phyloP scores from a whole-genome alignment of 208 protist species.

The Leishmania guyanensis region DNA sequence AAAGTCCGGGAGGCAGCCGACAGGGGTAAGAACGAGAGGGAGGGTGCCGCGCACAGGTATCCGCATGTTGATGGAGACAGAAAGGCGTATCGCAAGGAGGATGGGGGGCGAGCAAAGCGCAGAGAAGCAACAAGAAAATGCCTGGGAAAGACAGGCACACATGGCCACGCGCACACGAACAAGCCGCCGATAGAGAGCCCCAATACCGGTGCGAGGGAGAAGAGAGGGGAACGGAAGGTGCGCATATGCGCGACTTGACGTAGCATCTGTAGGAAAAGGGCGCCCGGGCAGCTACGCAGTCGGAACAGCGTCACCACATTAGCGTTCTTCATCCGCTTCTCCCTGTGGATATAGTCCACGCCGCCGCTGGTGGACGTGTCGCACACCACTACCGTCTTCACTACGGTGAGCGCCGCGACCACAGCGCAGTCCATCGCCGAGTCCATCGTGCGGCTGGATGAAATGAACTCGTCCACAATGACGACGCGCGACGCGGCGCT shows the following conservation, averaged over 20 bases:
- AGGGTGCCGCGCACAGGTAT: background rate
- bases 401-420: conserved; percentile 58
- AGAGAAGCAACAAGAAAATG: background rate
- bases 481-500: conserved; percentile 59
- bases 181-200: background rate
- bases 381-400: conserved; percentile 78
- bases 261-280: too few relatives aligned
- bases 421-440: conserved; percentile 69
- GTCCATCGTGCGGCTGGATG: conserved; percentile 66
- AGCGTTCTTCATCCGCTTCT: conserved; percentile 51
- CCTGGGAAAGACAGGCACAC: background rate
- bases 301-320: conserved; percentile 80
- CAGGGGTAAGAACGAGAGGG: background rate
- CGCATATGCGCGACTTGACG: conserved; percentile 5
- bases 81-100: background rate
- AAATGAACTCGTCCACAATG: conserved; percentile 91
- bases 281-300: conserved; percentile 10
- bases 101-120: background rate
- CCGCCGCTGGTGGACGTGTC: conserved; percentile 66
- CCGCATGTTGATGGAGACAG: background rate
- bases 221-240: background rate
- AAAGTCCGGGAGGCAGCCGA: too few relatives aligned
- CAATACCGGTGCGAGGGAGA: background rate
- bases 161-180: background rate
- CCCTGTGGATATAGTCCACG: conserved; percentile 66